Evolutionary conservation across 2,329 filamentous ascomycete genomes (phyloP).

Genomic region (Alternaria ethzedia): DNA sequence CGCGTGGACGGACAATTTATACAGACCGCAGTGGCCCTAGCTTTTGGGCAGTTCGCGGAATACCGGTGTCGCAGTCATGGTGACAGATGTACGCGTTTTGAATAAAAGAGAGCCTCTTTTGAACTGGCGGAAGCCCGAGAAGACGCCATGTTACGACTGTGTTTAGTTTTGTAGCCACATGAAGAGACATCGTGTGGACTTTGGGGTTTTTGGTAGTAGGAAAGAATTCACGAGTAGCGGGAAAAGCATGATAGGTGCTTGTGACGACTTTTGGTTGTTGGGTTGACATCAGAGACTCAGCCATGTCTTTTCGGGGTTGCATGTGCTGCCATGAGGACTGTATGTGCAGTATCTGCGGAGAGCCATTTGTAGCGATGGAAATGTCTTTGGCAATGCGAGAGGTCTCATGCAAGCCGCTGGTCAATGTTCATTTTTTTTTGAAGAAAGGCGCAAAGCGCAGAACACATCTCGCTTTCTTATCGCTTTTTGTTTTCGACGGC

Average conservation of each 20-base stretch:
- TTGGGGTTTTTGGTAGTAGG: too few species aligned
- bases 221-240: not conserved
- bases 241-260: not conserved
- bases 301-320: not conserved
- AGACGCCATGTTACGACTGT: not conserved
- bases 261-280: not conserved
- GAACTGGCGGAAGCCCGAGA: not conserved
- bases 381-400: not conserved
- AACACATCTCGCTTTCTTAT: not conserved
- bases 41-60: not conserved
- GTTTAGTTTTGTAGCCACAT: not conserved
- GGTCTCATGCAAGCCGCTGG: not conserved
- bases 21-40: not conserved
- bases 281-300: not conserved
- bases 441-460: not conserved
- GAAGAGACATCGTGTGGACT: not conserved
- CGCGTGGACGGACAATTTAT: rapidly evolving
- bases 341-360: not conserved
- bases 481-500: too few species aligned
- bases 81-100: not conserved
- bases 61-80: not conserved
- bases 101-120: not conserved
- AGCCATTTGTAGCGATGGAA: not conserved
- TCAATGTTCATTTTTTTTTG: too few species aligned
- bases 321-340: not conserved